These are phyloP conservation scores for Gentiana dahurica DNA, from an alignment of 257 asterid genomes.

Conservation along the genomic window DNA sequence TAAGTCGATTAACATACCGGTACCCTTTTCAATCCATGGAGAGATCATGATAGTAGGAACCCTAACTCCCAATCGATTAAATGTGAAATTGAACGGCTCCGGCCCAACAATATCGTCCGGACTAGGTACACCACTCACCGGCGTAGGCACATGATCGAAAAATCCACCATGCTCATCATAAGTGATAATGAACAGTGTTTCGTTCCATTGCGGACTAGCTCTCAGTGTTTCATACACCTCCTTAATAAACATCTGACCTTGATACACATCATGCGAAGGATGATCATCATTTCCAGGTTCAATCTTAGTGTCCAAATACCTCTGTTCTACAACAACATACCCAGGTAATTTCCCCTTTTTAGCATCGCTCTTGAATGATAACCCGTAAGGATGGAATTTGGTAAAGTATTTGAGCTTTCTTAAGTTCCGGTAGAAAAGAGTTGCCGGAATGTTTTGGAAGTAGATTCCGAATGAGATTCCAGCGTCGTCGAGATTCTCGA, in stretches of 20 bases:
- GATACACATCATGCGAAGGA: slow-evolving; percentile 81
- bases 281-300: slow-evolving; percentile 87
- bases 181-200: slow-evolving; percentile 53
- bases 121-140: slow-evolving; percentile 56
- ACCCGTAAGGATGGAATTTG: slow-evolving; percentile 46
- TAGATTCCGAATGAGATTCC: slow-evolving; percentile 57
- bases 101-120: slow-evolving; percentile 79
- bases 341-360: slow-evolving; percentile 49
- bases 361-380: slow-evolving; percentile 53
- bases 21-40: slow-evolving; percentile 68
- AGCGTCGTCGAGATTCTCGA: slow-evolving; percentile 53
- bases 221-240: slow-evolving; percentile 86
- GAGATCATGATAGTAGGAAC: slow-evolving; percentile 69
- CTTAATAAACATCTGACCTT: slow-evolving; percentile 80
- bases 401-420: slow-evolving; percentile 51
- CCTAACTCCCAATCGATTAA: slow-evolving; percentile 73
- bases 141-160: slow-evolving; percentile 73
- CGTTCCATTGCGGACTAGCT: slow-evolving; percentile 81
- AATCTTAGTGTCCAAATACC: slow-evolving; percentile 51
- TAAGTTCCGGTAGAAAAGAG: slow-evolving; percentile 53
- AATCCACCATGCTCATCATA: slow-evolving; percentile 96
- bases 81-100: slow-evolving; percentile 58
- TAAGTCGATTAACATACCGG: slow-evolving; percentile 28
- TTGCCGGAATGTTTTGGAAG: slow-evolving; percentile 72
- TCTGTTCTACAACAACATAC: slow-evolving; percentile 84